Conservation (phyloP, 768 basidiomycete genomes). For the Gelatoporia subvermispora region DNA sequence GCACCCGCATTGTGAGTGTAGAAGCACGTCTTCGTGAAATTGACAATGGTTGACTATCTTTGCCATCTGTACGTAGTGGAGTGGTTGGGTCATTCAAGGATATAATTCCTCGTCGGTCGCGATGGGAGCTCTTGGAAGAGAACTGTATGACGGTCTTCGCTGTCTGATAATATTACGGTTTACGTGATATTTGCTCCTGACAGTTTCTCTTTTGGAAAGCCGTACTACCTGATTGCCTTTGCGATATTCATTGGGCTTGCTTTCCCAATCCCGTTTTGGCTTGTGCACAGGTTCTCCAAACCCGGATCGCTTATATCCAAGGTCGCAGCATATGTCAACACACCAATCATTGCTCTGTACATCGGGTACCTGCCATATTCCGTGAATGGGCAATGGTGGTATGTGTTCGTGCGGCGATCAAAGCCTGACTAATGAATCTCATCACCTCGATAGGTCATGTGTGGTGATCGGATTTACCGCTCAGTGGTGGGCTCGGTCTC, state of each 20-base stretch:
- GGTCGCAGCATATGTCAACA: constrained; percentile 38
- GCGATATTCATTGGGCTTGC: constrained; percentile 48
- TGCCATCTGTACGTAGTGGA: constrained; percentile 30
- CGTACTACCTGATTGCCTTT: constrained; percentile 43
- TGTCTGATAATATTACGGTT: background rate
- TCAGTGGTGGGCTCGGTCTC: constrained; percentile 45
- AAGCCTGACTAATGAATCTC: background rate
- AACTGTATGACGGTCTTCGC: constrained; percentile 28
- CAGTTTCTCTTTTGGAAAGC: constrained; percentile 40
- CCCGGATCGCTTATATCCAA: constrained; percentile 28
- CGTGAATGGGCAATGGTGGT: constrained; percentile 51
- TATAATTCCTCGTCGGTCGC: constrained; percentile 52
- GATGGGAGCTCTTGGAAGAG: constrained; percentile 49
- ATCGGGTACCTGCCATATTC: constrained; percentile 41
- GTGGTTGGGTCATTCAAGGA: constrained; percentile 48
- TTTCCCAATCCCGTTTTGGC: constrained; percentile 46
- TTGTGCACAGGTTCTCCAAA: constrained; percentile 34
- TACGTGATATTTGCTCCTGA: background rate
- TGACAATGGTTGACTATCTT: background rate
- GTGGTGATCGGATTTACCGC: constrained; percentile 43
- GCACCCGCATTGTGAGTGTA: constrained; percentile 38
- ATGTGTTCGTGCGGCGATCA: background rate
- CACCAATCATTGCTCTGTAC: constrained; percentile 39
- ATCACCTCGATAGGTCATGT: constrained; percentile 29
- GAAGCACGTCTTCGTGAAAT: background rate